Evolutionary conservation across 2,329 filamentous ascomycete species (phyloP), one percentile per base, ranked within the genome.

Genomic region (Aschersonia sp.): DNA sequence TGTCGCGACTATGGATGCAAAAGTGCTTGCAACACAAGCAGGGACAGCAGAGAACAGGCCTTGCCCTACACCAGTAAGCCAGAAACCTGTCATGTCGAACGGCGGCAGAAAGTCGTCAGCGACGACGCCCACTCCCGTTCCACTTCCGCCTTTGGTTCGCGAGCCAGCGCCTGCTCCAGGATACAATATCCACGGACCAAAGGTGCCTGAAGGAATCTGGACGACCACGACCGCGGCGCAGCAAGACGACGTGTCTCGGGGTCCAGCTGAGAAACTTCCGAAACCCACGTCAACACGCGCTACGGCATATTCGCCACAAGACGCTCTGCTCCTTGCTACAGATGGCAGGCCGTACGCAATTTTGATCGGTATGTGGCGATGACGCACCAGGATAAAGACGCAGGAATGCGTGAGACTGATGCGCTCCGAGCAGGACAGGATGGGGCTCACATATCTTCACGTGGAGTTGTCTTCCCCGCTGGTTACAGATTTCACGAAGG

Each of bases 401-500:
- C 4, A 37, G 8, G 35, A 37, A 8, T 8, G 8, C 12, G 35
- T 37, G 35, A 9, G 2, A 12, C 35, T 37, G 35, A 37, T 37
- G 2, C 35, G 35, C 8, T 37, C 8, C 12, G 35, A 8, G 35
- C 8, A 50, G 49, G 47, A n/a, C 12, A 30, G 4, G 1, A 37
- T 5, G 45, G 47, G 9, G 5, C 8, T 5, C 12, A 9, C 8
- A 30, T n/a, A 5, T 30, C 45, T 29, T 12, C 45, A 22, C 43
- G 55, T 5, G 65, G 66, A 5, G 57, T 54, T 22, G 37, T 67
- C 9, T 48, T 67, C 35, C 66, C 66, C 1, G 50, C 53, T 2
- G 54, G 53, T 5, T 67, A 68, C 47, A 48, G 54, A 41, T 43
- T 58, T 4, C 53, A 59, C 29, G 44, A 51, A 6, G 48, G 61